Percentiles rank a stretch among this genome's conserved stretches.
phyloP scores from a whole-genome alignment of 805 yeast species.

The Candida michaelii region DNA sequence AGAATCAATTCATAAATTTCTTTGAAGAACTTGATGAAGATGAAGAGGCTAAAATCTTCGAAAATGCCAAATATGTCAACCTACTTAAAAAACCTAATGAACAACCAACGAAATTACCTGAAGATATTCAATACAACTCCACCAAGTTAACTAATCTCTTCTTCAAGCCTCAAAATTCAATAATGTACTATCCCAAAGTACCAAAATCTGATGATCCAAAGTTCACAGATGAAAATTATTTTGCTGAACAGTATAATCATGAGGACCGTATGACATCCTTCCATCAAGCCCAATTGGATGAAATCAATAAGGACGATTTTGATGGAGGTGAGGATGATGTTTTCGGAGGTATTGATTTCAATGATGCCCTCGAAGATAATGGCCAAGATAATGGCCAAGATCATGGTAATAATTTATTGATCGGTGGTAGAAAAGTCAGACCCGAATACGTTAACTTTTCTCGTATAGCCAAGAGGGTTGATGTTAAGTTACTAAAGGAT shows the following conservation, averaged over 20 bases:
- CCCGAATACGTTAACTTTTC: slow-evolving; percentile 44
- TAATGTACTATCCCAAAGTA: slow-evolving; percentile 17
- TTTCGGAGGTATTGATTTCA: slow-evolving; percentile 42
- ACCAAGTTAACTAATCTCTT: slow-evolving; percentile 65
- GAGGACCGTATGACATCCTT: slow-evolving; percentile 38
- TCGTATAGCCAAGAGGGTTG: slow-evolving; percentile 43
- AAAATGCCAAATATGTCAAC: slow-evolving; percentile 25
- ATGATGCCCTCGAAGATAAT: slow-evolving; percentile 27
- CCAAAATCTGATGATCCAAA: slow-evolving; percentile 12
- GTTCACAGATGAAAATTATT: slow-evolving; percentile 64
- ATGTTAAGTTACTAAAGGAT: slow-evolving; percentile 39
- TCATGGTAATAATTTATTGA: slow-evolving; percentile 14
- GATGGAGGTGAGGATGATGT: slow-evolving; percentile 33
- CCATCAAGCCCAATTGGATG: slow-evolving; percentile 44
- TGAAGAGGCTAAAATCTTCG: slow-evolving; percentile 33
- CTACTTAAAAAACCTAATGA: slow-evolving; percentile 14
- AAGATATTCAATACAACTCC: slow-evolving; percentile 71
- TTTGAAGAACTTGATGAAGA: slow-evolving; percentile 30
- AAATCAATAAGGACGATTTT: slow-evolving; percentile 34
- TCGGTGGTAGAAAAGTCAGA: slow-evolving; percentile 22
- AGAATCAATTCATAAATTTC: slow-evolving; percentile 28
- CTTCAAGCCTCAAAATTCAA: slow-evolving; percentile 52
- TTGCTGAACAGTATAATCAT: slow-evolving; percentile 64
- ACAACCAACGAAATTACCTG: slow-evolving; percentile 56
- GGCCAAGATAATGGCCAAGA: slow-evolving; percentile 10